Conservation (phyloP, 495 filamentous ascomycete species). For the Pseudoneurospora amorphoporcata region DNA sequence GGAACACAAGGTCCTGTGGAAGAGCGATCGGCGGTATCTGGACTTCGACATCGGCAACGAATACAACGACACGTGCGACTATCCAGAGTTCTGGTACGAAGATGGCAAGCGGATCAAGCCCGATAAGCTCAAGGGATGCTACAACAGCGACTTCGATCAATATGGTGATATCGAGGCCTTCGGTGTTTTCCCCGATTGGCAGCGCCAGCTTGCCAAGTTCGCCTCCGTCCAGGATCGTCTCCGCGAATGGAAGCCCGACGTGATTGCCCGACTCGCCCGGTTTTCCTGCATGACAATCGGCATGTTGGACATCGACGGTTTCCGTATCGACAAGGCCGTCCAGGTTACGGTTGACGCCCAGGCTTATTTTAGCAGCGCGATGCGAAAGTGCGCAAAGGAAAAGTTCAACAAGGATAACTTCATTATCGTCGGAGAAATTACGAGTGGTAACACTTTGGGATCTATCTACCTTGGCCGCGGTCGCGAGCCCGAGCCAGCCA, state of each 20-base stretch:
- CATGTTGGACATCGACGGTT: slow-evolving; percentile 59
- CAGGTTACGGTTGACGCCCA: slow-evolving; percentile 57
- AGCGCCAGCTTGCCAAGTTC: slow-evolving; percentile 59
- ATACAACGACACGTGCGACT: slow-evolving; percentile 49
- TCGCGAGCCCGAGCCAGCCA: slow-evolving; percentile 42
- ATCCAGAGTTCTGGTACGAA: slow-evolving; percentile 59
- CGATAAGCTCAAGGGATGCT: slow-evolving; percentile 47
- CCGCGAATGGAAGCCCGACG: slow-evolving; percentile 57
- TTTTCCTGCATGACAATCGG: slow-evolving; percentile 59
- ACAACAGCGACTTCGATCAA: slow-evolving; percentile 61
- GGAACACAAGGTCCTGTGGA: slow-evolving; percentile 53
- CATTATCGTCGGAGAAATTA: slow-evolving; percentile 55
- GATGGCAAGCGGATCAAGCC: slow-evolving; percentile 44
- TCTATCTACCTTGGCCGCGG: slow-evolving; percentile 60
- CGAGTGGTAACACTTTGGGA: slow-evolving; percentile 51
- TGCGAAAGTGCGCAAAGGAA: slow-evolving; percentile 45
- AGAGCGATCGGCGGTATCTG: slow-evolving; percentile 45
- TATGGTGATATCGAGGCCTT: slow-evolving; percentile 62
- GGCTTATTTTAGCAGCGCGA: slow-evolving; percentile 42
- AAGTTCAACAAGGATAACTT: slow-evolving; percentile 52
- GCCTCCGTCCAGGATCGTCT: slow-evolving; percentile 67
- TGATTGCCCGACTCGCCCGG: slow-evolving; percentile 46
- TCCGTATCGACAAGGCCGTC: slow-evolving; percentile 59
- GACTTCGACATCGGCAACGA: slow-evolving; percentile 55
- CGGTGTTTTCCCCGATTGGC: slow-evolving; percentile 57